These are phyloP conservation scores for Magnaporthales sp. DNA, from an alignment of 2,329 filamentous ascomycete genomes.

Conservation along the genomic window DNA sequence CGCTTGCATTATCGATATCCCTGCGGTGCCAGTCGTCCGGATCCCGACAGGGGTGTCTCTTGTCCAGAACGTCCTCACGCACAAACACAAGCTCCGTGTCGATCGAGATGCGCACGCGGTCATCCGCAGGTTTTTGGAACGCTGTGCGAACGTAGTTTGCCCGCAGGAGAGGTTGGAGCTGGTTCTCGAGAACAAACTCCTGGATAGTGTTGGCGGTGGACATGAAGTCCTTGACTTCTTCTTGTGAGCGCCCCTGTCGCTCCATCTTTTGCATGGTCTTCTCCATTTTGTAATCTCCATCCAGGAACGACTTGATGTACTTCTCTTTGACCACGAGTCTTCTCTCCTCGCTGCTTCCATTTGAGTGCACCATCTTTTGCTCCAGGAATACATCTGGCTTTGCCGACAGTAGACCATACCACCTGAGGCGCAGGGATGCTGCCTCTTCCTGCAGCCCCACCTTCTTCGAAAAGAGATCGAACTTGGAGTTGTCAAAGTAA, in stretches of 20 bases:
- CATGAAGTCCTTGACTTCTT: slow-evolving; percentile 62
- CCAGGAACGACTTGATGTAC: slow-evolving; percentile 80
- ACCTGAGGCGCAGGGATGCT: slow-evolving; percentile 76
- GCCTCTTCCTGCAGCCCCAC: slow-evolving; percentile 68
- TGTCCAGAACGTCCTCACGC: slow-evolving; percentile 66
- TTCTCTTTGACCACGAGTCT: slow-evolving; percentile 88
- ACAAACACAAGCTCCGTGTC: slow-evolving; percentile 91
- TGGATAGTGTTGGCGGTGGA: slow-evolving; percentile 69
- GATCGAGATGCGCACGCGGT: slow-evolving; percentile 83
- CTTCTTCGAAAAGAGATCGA: slow-evolving; percentile 80
- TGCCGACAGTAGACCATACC: slow-evolving; percentile 78
- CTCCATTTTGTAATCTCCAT: slow-evolving; percentile 84
- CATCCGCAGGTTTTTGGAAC: slow-evolving; percentile 91
- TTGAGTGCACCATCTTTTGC: slow-evolving; percentile 76
- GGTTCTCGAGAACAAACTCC: slow-evolving; percentile 65
- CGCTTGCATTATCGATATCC: slow-evolving; percentile 75
- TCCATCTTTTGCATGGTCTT: slow-evolving; percentile 85
- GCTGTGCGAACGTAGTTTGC: slow-evolving; percentile 92
- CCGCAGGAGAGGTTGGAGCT: slow-evolving; percentile 75
- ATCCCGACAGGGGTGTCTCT: slow-evolving; percentile 78
- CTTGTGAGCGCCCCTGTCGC: slow-evolving; percentile 58
- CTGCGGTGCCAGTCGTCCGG: slow-evolving; percentile 82
- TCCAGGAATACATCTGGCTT: slow-evolving; percentile 78
- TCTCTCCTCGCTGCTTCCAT: slow-evolving; percentile 69
- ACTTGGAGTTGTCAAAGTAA: slow-evolving; percentile 86